These are phyloP conservation scores for Tricholoma furcatifolium DNA, from an alignment of 768 basidiomycete genomes.

Conservation along the genomic window DNA sequence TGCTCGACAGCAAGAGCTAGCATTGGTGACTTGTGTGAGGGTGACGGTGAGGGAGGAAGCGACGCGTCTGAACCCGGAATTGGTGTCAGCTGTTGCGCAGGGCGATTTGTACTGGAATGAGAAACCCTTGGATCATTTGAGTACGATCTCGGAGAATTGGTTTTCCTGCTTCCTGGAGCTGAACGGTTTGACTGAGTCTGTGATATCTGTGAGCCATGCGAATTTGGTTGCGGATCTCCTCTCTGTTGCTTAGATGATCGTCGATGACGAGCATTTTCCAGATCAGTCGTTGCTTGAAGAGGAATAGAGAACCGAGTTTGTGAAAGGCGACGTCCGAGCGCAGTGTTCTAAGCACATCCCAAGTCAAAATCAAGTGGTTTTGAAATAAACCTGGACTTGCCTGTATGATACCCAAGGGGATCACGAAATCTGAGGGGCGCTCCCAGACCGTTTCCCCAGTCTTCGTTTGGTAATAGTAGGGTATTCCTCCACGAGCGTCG, in stretches of 20 bases:
- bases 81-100: conserved; percentile 51
- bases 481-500: conserved; percentile 76
- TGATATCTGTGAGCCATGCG: conserved; percentile 22
- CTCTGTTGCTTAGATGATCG: conserved; percentile 37
- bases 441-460: conserved; percentile 93
- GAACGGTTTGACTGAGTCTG: conserved; percentile 32
- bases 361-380: conserved; percentile 7
- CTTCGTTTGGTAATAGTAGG: conserved; percentile 95
- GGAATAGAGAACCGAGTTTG: conserved; percentile 45
- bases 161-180: conserved; percentile 11
- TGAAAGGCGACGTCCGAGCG: conserved; percentile 69
- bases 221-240: conserved; percentile 25
- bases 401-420: conserved; percentile 87
- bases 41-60: conserved; percentile 52
- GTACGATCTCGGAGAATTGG: conserved; percentile 26
- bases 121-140: conserved; percentile 26
- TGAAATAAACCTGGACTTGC: conserved; percentile 32
- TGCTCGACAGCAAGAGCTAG: conserved; percentile 26
- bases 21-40: conserved; percentile 41
- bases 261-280: conserved; percentile 24
- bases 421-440: conserved; percentile 85
- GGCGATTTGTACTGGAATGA: conserved; percentile 27
- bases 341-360: conserved; percentile 53
- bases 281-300: conserved; percentile 19
- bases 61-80: conserved; percentile 72